Conservation (phyloP, 2,329 filamentous ascomycete species). For the Botrytis tulipae region DNA sequence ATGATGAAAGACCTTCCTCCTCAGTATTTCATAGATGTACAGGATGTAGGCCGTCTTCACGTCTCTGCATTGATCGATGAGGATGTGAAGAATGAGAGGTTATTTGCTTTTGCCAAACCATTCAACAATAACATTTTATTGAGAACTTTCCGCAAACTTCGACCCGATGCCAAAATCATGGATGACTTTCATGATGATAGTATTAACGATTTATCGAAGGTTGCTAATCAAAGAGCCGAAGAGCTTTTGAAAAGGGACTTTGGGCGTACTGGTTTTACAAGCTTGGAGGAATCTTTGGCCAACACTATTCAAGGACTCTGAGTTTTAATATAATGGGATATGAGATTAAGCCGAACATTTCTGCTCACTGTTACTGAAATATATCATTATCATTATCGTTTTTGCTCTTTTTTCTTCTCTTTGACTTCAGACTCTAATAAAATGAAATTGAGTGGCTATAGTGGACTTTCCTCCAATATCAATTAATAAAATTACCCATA, state of each 20-base stretch:
- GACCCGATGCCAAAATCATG: conserved; percentile 31
- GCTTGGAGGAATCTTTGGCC: conserved; percentile 14
- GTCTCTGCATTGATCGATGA: conserved; percentile 36
- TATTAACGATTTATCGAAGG: conserved; percentile 28
- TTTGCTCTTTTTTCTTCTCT: too few relatives aligned
- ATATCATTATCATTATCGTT: background rate
- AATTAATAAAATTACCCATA: background rate
- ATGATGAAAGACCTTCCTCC: background rate
- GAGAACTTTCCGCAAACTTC: conserved; percentile 30
- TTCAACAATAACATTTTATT: conserved; percentile 28
- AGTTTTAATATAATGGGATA: background rate
- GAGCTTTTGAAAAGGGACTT: conserved; percentile 28
- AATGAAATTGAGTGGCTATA: background rate
- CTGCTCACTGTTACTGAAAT: background rate
- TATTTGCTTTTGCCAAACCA: conserved; percentile 34
- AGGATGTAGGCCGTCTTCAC: conserved; percentile 37
- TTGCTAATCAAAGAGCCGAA: conserved; percentile 26
- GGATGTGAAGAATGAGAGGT: conserved; percentile 32
- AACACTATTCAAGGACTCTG: conserved; percentile 13
- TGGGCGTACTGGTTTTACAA: conserved; percentile 16
- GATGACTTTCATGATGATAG: conserved; percentile 28
- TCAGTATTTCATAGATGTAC: conserved; percentile 40
- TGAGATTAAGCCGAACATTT: background rate
- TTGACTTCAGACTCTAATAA: background rate
- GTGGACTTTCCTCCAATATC: background rate